These are phyloP conservation scores for Dalechampia spathulata DNA, from an alignment of 441 rosid genomes.

Conservation along the genomic window DNA sequence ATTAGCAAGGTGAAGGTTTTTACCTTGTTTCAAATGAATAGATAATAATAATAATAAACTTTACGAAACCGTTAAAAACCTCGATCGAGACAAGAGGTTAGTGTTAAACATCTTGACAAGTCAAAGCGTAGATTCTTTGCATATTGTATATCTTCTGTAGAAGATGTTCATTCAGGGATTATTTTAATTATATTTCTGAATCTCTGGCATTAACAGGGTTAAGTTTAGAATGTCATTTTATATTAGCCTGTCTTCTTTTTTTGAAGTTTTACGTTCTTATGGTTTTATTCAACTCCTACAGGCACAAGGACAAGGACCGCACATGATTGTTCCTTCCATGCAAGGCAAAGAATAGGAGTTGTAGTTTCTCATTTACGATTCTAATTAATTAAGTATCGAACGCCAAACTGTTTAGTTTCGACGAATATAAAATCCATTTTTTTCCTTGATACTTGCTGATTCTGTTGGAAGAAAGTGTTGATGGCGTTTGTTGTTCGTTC, in stretches of 20 bases:
- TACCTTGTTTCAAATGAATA: too few species aligned
- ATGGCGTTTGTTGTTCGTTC: not conserved
- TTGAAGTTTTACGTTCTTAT: not conserved
- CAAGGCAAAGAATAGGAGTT: slow-evolving; percentile 39
- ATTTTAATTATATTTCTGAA: too few species aligned
- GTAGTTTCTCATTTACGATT: slow-evolving; percentile 8
- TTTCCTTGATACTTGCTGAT: slow-evolving; percentile 15
- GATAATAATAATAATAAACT: too few species aligned
- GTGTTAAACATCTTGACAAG: too few species aligned
- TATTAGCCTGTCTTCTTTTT: not conserved
- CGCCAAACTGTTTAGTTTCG: slow-evolving; percentile 19
- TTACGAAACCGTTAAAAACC: too few species aligned
- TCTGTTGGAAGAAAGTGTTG: slow-evolving; percentile 11
- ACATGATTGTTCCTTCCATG: slow-evolving; percentile 42
- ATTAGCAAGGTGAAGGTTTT: too few species aligned
- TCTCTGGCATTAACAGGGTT: too few species aligned
- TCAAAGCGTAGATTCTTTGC: too few species aligned
- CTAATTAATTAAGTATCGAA: slow-evolving; percentile 18
- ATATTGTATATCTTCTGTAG: too few species aligned
- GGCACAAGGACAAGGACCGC: slow-evolving; percentile 41
- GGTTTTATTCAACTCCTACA: slow-evolving; percentile 20
- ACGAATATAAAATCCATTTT: too few species aligned
- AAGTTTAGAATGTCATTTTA: not conserved
- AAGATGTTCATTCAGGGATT: too few species aligned
- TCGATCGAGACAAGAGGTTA: too few species aligned